A percentile compares a stretch with the other conserved stretches of the same genome.
These are phyloP conservation scores for Termitomyces sp. DNA, from an alignment of 768 basidiomycete species.

Conservation along the genomic window DNA sequence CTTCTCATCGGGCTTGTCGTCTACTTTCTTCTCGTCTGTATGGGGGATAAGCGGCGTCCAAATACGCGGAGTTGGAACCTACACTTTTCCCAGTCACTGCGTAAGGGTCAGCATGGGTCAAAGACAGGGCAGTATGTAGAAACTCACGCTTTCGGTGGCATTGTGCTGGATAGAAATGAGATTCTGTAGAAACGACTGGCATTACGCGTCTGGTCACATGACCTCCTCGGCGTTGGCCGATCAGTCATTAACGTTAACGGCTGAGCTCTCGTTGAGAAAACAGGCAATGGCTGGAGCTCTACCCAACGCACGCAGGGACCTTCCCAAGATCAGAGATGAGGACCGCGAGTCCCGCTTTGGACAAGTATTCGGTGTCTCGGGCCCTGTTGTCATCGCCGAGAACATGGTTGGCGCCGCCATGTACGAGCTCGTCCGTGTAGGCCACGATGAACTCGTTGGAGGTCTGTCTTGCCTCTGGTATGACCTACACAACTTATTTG, in stretches of 20 bases:
- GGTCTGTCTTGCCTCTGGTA: conserved; percentile 42
- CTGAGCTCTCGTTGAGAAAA: neutral
- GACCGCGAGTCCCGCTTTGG: conserved; percentile 84
- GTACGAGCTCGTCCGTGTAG: conserved; percentile 97
- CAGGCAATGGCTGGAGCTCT: conserved; percentile 83
- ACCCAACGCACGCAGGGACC: conserved; percentile 81
- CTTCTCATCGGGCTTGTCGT: conserved; percentile 90
- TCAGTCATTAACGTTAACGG: neutral
- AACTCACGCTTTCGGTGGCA: conserved; percentile 95
- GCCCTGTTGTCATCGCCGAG: conserved; percentile 95
- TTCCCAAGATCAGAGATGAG: conserved; percentile 87
- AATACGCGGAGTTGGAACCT: conserved; percentile 15
- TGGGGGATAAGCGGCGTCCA: neutral
- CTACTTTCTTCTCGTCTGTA: conserved; percentile 77
- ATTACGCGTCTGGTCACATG: conserved; percentile 32
- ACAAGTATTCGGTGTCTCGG: conserved; percentile 92
- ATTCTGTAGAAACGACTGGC: conserved; percentile 10
- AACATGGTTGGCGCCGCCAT: conserved; percentile 95
- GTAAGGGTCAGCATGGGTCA: conserved; percentile 2
- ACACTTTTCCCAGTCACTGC: conserved; percentile 99
- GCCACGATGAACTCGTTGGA: conserved; percentile 97
- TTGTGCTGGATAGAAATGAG: conserved; percentile 29
- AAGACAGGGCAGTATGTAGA: conserved; percentile 2
- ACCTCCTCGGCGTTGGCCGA: conserved; percentile 14
- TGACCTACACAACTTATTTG: conserved; percentile 2